Evolutionary conservation across 2,329 filamentous ascomycete genomes (phyloP).

Genomic region (Knufia petricola): DNA sequence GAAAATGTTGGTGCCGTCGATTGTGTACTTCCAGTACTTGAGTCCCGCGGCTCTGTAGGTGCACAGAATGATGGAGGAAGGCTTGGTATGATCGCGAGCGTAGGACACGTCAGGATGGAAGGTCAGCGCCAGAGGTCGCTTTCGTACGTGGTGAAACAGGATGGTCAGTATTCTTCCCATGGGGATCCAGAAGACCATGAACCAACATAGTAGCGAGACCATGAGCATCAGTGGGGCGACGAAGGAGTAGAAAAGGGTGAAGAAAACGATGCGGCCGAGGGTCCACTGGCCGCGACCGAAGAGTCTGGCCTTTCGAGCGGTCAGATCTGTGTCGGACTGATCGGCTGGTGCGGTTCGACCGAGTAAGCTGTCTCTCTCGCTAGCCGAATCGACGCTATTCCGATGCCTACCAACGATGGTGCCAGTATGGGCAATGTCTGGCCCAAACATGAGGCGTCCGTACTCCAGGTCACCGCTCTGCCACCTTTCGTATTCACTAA

Average conservation of each 20-base stretch:
- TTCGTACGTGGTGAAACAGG: conserved; percentile 79
- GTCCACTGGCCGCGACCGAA: conserved; percentile 97
- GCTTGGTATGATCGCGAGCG: conserved; percentile 59
- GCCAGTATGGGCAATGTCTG: conserved; percentile 49
- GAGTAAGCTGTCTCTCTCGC: conserved; percentile 83
- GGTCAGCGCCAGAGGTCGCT: conserved; percentile 83
- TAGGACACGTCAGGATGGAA: conserved; percentile 81
- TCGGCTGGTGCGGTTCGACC: conserved; percentile 52
- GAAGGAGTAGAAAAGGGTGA: conserved; percentile 88
- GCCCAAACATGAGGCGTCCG: conserved; percentile 90
- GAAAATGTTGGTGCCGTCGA: conserved; percentile 98
- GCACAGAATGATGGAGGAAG: conserved; percentile 82
- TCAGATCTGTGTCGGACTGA: conserved; percentile 31
- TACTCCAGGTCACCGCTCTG: conserved; percentile 95
- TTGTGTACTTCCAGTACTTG: conserved; percentile 98
- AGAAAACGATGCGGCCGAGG: conserved; percentile 87
- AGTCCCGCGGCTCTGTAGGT: conserved; percentile 90
- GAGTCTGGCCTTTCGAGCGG: conserved; percentile 61
- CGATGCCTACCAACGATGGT: conserved; percentile 80
- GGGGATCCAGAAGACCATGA: conserved; percentile 93
- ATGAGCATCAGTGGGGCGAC: conserved; percentile 78
- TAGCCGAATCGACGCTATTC: conserved; percentile 77
- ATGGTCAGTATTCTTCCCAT: conserved; percentile 95
- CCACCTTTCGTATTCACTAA: conserved; percentile 98
- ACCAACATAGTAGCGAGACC: conserved; percentile 84